Percentiles rank a stretch among this genome's conserved stretches.
These are phyloP conservation scores for Beta lomatogona DNA, from an alignment of 179 eudicot species.

Conservation along the genomic window DNA sequence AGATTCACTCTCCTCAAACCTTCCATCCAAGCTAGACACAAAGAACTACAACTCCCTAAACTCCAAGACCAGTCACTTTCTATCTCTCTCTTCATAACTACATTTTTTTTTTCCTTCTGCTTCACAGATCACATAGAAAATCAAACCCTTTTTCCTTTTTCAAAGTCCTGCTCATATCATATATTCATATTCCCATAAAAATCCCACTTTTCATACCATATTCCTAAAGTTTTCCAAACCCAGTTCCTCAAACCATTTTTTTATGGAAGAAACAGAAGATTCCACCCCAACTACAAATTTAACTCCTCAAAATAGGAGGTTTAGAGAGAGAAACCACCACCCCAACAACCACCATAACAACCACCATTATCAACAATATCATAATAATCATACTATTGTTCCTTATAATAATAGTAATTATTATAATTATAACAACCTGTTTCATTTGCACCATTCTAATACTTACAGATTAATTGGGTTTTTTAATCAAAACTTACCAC, in stretches of 20 bases:
- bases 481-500: conserved; percentile 23
- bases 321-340: conserved; percentile 31
- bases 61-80: conserved; percentile 21
- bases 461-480: conserved; percentile 28
- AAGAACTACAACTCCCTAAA: conserved; percentile 32
- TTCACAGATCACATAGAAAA: not conserved
- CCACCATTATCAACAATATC: conserved; percentile 24
- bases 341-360: conserved; percentile 28
- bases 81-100: conserved; percentile 43
- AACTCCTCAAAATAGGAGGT: conserved; percentile 42
- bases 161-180: not conserved
- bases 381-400: conserved; percentile 18
- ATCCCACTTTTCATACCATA: not conserved
- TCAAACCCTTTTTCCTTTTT: not conserved
- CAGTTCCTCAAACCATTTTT: conserved; percentile 19
- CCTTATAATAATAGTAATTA: conserved; percentile 18
- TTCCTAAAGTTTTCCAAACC: not conserved
- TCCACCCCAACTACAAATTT: conserved; percentile 47
- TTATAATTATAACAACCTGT: conserved; percentile 6
- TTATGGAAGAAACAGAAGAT: conserved; percentile 69
- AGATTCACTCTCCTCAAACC: conserved; percentile 3
- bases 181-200: not conserved
- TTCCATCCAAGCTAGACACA: conserved; percentile 35
- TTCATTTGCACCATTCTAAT: conserved; percentile 26
- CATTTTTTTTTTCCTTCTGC: not conserved